These are phyloP conservation scores for Colletotrichum lentis DNA, from an alignment of 2,329 filamentous ascomycete genomes.

Conservation along the genomic window DNA sequence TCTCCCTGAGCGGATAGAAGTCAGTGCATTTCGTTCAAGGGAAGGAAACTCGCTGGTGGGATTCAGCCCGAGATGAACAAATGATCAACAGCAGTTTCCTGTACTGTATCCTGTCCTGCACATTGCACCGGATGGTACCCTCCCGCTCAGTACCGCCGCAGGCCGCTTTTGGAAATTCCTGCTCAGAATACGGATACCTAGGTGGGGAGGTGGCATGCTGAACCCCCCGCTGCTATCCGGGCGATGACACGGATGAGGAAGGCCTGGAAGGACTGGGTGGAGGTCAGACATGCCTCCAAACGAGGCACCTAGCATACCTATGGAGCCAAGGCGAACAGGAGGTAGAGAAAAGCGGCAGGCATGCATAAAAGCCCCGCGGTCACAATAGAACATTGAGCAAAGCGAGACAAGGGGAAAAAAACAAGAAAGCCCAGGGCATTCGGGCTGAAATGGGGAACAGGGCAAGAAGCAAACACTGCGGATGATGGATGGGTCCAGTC, in stretches of 20 bases:
- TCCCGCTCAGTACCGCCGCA: constrained; percentile 14
- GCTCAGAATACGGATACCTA: background rate
- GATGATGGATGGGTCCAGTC: constrained; percentile 17
- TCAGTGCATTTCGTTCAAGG: background rate
- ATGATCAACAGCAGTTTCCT: background rate
- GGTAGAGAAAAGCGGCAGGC: background rate
- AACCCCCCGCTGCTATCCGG: constrained; percentile 32
- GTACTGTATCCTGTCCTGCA: too few species aligned
- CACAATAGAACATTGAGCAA: background rate
- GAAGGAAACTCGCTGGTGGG: constrained; percentile 3
- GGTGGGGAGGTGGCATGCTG: constrained; percentile 4
- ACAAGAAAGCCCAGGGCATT: constrained; percentile 14
- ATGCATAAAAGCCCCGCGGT: background rate
- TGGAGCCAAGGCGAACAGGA: background rate
- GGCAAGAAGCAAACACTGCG: constrained; percentile 14
- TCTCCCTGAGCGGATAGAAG: background rate
- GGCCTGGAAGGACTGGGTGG: constrained; percentile 2
- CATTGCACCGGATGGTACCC: constrained; percentile 21
- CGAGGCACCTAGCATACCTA: background rate
- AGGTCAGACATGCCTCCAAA: background rate
- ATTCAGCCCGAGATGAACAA: constrained; percentile 7
- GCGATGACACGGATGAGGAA: constrained; percentile 21
- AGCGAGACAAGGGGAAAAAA: background rate
- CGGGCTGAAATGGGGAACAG: constrained; percentile 32
- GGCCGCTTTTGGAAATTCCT: constrained; percentile 21